These are phyloP conservation scores for Fusarium graminum DNA, from an alignment of 2,329 filamentous ascomycete genomes.

Conservation along the genomic window DNA sequence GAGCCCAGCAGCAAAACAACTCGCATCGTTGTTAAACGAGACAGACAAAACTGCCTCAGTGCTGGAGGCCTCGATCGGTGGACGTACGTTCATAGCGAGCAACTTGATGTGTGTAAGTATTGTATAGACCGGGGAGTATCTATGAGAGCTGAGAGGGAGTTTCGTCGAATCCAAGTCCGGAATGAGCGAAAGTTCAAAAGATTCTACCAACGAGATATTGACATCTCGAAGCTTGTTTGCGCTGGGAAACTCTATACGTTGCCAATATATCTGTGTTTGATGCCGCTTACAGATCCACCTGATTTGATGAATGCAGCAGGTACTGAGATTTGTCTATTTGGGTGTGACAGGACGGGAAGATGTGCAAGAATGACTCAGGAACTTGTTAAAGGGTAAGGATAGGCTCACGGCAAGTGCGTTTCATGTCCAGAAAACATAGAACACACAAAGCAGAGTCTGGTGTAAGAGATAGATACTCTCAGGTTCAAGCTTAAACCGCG, in stretches of 20 bases:
- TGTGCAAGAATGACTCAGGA: neutral
- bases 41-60: slow-evolving; percentile 83
- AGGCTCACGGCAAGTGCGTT: neutral
- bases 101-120: slow-evolving; percentile 19
- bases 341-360: neutral
- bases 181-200: slow-evolving; percentile 1
- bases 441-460: slow-evolving; percentile 21
- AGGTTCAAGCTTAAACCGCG: slow-evolving; percentile 25
- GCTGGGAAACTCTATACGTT: slow-evolving; percentile 12
- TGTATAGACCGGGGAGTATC: slow-evolving; percentile 9
- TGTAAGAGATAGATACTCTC: slow-evolving; percentile 30
- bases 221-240: slow-evolving; percentile 33
- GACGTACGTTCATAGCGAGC: slow-evolving; percentile 84
- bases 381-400: slow-evolving; percentile 4
- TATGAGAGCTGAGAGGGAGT: slow-evolving; percentile 28
- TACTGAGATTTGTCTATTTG: slow-evolving; percentile 30
- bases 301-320: slow-evolving; percentile 20
- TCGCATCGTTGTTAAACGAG: slow-evolving; percentile 87
- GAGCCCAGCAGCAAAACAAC: slow-evolving; percentile 87
- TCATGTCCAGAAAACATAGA: slow-evolving; percentile 6
- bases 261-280: slow-evolving; percentile 24
- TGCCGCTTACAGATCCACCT: slow-evolving; percentile 38
- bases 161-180: neutral
- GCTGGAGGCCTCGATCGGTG: slow-evolving; percentile 82
- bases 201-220: slow-evolving; percentile 21